phyloP scores from a whole-genome alignment of 2,329 filamentous ascomycete genomes.

The Dendryphion nanum region DNA sequence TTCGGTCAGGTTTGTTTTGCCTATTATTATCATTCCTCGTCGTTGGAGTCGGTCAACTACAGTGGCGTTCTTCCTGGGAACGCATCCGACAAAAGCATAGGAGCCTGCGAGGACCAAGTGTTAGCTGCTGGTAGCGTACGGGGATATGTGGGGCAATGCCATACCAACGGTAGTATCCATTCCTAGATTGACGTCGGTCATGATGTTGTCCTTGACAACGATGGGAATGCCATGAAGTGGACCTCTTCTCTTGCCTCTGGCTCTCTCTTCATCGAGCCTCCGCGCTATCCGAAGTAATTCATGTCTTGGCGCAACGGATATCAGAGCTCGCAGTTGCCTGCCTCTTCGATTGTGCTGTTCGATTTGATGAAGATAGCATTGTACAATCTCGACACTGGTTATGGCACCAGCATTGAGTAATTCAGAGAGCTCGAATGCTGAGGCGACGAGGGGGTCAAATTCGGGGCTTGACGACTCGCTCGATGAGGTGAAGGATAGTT shows the following conservation, averaged over 20 bases:
- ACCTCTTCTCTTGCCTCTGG: constrained; percentile 33
- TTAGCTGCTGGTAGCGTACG: constrained; percentile 2
- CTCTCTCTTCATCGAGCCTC: constrained; percentile 42
- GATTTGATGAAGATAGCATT: constrained; percentile 33
- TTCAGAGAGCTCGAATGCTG: constrained; percentile 32
- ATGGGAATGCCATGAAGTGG: constrained; percentile 45
- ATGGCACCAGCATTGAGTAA: constrained; percentile 28
- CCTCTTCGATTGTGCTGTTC: constrained; percentile 36
- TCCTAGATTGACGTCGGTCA: constrained; percentile 36
- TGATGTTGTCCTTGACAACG: constrained; percentile 44
- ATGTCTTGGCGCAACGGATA: constrained; percentile 39
- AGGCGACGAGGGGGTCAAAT: constrained; percentile 32
- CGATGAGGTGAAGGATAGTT: constrained; percentile 28
- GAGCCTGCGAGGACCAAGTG: constrained; percentile 19
- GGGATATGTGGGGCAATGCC: constrained; percentile 3
- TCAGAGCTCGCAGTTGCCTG: constrained; percentile 36
- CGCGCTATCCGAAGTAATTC: constrained; percentile 36
- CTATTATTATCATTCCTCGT: constrained; percentile 43
- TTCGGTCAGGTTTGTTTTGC: constrained; percentile 44
- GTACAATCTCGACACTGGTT: constrained; percentile 36
- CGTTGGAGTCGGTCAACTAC: constrained; percentile 38
- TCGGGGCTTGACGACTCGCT: constrained; percentile 23
- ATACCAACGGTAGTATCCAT: constrained; percentile 44
- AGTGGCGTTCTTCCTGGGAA: constrained; percentile 36
- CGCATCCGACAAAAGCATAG: constrained; percentile 39